phyloP scores from a whole-genome alignment of 1,284 basidiomycete species.

The Volvariella volvacea region DNA sequence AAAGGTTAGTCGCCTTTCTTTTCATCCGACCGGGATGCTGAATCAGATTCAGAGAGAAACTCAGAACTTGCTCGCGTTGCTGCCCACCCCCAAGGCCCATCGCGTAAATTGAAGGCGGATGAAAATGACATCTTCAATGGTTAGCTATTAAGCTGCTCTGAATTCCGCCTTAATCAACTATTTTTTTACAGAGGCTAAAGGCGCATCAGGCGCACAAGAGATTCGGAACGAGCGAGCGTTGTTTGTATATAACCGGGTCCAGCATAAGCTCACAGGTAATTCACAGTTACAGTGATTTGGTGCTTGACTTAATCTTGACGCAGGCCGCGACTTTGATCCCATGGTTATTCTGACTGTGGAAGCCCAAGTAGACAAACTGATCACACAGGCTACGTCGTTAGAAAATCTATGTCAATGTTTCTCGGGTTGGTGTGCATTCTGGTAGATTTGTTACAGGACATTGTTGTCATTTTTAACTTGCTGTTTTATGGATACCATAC shows the following conservation, averaged over 20 bases:
- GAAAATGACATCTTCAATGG: conserved; percentile 82
- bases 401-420: conserved; percentile 96
- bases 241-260: conserved; percentile 87
- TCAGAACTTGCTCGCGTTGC: conserved; percentile 62
- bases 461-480: conserved; percentile 2
- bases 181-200: conserved; percentile 41
- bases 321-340: conserved; percentile 88
- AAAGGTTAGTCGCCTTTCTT: conserved; percentile 5
- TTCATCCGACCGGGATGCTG: conserved; percentile 6
- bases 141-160: conserved; percentile 18
- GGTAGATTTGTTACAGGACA: conserved; percentile 25
- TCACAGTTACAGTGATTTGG: too few relatives aligned
- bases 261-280: conserved; percentile 87
- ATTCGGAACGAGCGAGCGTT: conserved; percentile 87
- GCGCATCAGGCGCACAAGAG: conserved; percentile 62
- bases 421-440: conserved; percentile 82
- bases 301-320: too few relatives aligned
- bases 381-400: conserved; percentile 83
- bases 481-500: conserved; percentile 6
- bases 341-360: conserved; percentile 66
- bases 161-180: conserved; percentile 4
- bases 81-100: conserved; percentile 70
- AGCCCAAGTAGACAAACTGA: conserved; percentile 85
- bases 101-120: conserved; percentile 70
- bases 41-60: conserved; percentile 44